Base-by-base conservation (phyloP, 1,139 yeast genomes). In the Debaryomyces robertsiae region DNA sequence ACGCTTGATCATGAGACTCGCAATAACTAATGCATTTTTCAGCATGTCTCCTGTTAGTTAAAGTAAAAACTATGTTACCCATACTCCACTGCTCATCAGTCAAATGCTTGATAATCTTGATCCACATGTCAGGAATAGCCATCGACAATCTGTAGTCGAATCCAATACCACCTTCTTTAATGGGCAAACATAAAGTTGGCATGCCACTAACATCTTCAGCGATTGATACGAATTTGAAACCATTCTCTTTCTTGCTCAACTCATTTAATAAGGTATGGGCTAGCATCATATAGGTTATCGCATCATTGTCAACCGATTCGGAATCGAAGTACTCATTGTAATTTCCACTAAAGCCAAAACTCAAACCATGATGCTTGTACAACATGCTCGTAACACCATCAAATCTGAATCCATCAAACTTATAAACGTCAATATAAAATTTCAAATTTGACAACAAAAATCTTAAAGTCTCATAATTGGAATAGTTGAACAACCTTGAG, bases 101-200 rank as follows among this genome's bases (percentile, higher is more conserved):
- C 47, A 77, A 69, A 58, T 91, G 97, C 60, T 93, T 93, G 53
- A 93, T 67, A 39, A 90, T 67, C 63, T 93, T 93, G 66, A 93
- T 93, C 98, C 98, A 93, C 98, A 91, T 91, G 63, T 93, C 98
- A 4, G 98, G 98, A 46, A 93, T 75, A 1, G 98, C 98, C 98
- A 93, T 93, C 2, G 96, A 94, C 44, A 93, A 72, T 50, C 98
- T 75, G 61, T 91, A 93, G 59, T 91, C 94, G 57, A 91, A 93
- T 0, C 97, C 98, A 49, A 87, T 82, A 40, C 98, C 98, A 39
- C 98, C 98, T 27, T 69, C 61, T 0, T 54, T 45, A 34, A 88
- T 74, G 6, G 94, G 83, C 37, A 88, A 65, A 64, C 98, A 91
- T 40, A 93, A 69, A 0, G 97, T 89, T 27, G 98, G 98, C 87